Evolutionary conservation across 2,329 filamentous ascomycete species (phyloP).

Genomic region (Penicillium thymicola): DNA sequence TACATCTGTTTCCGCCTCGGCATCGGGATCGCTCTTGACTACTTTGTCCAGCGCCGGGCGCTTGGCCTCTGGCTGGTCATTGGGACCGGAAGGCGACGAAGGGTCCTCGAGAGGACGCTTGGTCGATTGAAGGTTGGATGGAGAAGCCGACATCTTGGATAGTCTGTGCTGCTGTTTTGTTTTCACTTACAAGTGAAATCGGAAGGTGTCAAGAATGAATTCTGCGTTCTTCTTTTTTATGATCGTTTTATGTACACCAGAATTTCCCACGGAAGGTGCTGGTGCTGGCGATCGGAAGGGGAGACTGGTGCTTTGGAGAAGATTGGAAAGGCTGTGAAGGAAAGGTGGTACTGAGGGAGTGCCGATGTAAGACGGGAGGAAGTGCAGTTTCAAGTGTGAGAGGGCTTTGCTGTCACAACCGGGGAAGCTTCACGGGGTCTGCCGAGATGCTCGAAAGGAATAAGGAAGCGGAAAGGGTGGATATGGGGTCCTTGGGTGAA

Average conservation of each 20-base stretch:
- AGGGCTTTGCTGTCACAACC: constrained; percentile 15
- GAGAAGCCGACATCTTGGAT: constrained; percentile 68
- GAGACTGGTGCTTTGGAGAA: constrained; percentile 38
- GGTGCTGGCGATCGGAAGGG: constrained; percentile 57
- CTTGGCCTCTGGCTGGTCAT: constrained; percentile 95
- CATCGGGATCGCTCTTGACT: constrained; percentile 61
- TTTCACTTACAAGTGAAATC: constrained; percentile 47
- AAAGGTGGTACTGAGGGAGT: constrained; percentile 36
- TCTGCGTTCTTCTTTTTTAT: constrained; percentile 55
- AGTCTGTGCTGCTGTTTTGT: constrained; percentile 27
- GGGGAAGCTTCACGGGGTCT: constrained; percentile 18
- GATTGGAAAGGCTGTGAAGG: constrained; percentile 30
- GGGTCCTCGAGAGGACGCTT: constrained; percentile 97
- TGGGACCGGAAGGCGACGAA: constrained; percentile 86
- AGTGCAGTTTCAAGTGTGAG: constrained; percentile 26
- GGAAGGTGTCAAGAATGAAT: constrained; percentile 43
- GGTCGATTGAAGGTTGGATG: constrained; percentile 48
- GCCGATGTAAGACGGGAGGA: constrained; percentile 25
- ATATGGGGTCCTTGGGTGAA: constrained; percentile 14
- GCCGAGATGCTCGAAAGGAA: constrained; percentile 12
- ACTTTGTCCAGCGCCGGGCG: constrained; percentile 93
- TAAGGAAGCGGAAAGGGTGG: constrained; percentile 11
- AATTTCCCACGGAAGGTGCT: constrained; percentile 88
- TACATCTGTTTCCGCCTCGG: constrained; percentile 33
- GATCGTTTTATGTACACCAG: constrained; percentile 74